Conservation (phyloP, 2,329 filamentous ascomycete genomes). For the Cladorrhinum sp. region DNA sequence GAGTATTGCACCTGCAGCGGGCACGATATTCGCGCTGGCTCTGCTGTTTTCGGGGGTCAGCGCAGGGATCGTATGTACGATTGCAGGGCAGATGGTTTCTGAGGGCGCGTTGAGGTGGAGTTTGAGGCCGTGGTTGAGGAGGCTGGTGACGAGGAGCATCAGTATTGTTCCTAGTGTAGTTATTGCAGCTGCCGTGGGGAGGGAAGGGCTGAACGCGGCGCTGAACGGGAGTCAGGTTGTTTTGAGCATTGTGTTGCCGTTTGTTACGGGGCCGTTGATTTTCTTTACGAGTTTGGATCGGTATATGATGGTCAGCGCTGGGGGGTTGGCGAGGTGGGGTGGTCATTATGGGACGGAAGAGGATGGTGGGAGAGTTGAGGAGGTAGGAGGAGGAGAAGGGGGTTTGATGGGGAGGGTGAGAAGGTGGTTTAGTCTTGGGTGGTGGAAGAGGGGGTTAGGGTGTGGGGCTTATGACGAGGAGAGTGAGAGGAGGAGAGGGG, state of each 20-base stretch:
- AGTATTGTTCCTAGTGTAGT: conserved; percentile 32
- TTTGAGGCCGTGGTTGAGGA: conserved; percentile 29
- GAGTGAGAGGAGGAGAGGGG: conserved; percentile 9
- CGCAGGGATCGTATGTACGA: conserved; percentile 72
- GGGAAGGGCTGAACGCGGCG: conserved; percentile 28
- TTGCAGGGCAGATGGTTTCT: conserved; percentile 60
- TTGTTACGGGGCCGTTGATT: conserved; percentile 31
- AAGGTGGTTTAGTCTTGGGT: background rate
- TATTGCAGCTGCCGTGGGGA: conserved; percentile 31
- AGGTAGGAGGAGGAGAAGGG: background rate
- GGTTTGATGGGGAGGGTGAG: background rate
- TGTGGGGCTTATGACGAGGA: background rate
- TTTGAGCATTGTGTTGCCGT: conserved; percentile 30
- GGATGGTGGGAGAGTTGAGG: conserved; percentile 9
- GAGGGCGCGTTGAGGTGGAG: conserved; percentile 32
- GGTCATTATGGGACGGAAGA: conserved; percentile 11
- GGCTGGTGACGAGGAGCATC: conserved; percentile 31
- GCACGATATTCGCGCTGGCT: conserved; percentile 68
- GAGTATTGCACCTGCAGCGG: conserved; percentile 70
- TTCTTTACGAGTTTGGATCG: conserved; percentile 30
- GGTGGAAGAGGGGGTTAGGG: conserved; percentile 3
- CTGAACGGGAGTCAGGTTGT: conserved; percentile 25
- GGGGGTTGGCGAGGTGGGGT: conserved; percentile 15
- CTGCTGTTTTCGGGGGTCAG: conserved; percentile 64
- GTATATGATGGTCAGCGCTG: conserved; percentile 29